phyloP scores from a whole-genome alignment of 805 yeast genomes.

The Teunomyces barrocoloradensis region DNA sequence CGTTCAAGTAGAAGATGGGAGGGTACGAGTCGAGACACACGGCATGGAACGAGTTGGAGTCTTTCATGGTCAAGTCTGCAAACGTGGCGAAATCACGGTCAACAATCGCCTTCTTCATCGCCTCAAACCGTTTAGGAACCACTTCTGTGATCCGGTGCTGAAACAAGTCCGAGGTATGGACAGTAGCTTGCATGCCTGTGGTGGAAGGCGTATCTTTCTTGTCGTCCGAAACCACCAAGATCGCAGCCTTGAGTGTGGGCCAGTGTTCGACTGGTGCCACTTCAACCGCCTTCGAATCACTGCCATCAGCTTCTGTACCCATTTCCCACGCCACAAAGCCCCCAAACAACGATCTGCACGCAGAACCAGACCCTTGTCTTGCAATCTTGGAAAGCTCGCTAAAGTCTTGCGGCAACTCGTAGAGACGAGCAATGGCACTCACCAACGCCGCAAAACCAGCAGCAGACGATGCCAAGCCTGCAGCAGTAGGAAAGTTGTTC shows the following conservation, averaged over 20 bases:
- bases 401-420: constrained; percentile 76
- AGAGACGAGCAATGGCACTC: constrained; percentile 80
- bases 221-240: constrained; percentile 87
- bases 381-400: constrained; percentile 92
- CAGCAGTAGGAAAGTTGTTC: constrained; percentile 98
- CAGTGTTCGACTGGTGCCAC: constrained; percentile 82
- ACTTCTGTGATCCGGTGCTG: constrained; percentile 72
- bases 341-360: constrained; percentile 94
- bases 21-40: constrained; percentile 95
- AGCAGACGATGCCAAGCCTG: constrained; percentile 96
- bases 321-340: constrained; percentile 99
- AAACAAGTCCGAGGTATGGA: constrained; percentile 83
- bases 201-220: constrained; percentile 96
- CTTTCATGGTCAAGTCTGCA: constrained; percentile 92
- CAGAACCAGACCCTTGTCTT: constrained; percentile 97
- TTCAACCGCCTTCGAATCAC: constrained; percentile 91
- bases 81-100: constrained; percentile 74
- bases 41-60: constrained; percentile 96
- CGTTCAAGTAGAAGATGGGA: constrained; percentile 92
- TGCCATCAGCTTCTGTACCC: constrained; percentile 77
- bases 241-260: constrained; percentile 89
- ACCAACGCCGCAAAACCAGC: constrained; percentile 98
- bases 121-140: constrained; percentile 79
- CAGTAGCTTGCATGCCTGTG: constrained; percentile 95
- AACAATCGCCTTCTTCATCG: constrained; percentile 75